Evolutionary conservation across 179 eudicot species (phyloP).

Genomic region (Amaranthus tricolor): DNA sequence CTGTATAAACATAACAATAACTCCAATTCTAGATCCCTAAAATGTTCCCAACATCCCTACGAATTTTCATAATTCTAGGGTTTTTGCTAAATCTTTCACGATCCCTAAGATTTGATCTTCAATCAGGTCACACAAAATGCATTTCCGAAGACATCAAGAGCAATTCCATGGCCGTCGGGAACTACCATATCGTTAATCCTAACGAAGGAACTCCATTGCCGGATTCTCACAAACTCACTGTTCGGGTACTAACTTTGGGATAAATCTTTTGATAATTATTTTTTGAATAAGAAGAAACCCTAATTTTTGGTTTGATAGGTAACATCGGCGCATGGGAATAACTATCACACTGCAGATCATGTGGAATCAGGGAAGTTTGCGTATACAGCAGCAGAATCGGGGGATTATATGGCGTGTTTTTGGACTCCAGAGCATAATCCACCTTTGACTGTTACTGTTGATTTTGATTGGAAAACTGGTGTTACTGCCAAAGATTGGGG

Average conservation of each 20-base stretch:
- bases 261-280: not conserved
- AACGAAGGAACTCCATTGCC: conserved; percentile 52
- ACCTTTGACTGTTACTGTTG: conserved; percentile 47
- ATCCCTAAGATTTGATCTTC: conserved; percentile 64
- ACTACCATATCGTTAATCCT: conserved; percentile 59
- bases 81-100: conserved; percentile 28
- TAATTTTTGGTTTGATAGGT: conserved; percentile 43
- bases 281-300: conserved; percentile 1
- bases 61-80: conserved; percentile 29
- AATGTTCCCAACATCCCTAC: conserved; percentile 12
- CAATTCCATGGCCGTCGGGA: conserved; percentile 74
- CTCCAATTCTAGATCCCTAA: not conserved
- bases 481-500: conserved; percentile 91
- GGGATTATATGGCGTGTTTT: conserved; percentile 88
- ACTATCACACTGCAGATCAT: conserved; percentile 56
- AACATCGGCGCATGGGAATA: conserved; percentile 66
- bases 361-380: conserved; percentile 71
- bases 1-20: conserved; percentile 4
- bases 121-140: conserved; percentile 81
- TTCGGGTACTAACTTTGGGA: conserved; percentile 37
- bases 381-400: conserved; percentile 62
- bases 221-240: conserved; percentile 64
- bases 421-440: conserved; percentile 71
- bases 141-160: conserved; percentile 72
- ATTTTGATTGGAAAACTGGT: conserved; percentile 89